Percentiles rank a stretch among this genome's conserved stretches.
Conservation (phyloP, 2,329 filamentous ascomycete species). For the Sclerotinia borealis region DNA sequence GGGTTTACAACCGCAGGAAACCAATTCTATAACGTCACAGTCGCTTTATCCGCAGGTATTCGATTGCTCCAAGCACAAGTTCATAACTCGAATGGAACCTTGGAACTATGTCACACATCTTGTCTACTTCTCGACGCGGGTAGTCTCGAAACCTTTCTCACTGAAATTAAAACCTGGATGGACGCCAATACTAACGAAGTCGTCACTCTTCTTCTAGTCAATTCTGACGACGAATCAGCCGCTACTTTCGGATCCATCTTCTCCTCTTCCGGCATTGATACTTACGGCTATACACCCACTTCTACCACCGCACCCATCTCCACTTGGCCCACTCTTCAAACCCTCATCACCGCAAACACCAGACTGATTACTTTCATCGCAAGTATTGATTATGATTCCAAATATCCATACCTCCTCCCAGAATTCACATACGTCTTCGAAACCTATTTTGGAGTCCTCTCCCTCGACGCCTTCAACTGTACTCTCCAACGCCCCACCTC, state of each 20-base stretch:
- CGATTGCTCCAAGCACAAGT: constrained; percentile 61
- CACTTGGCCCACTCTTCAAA: constrained; percentile 66
- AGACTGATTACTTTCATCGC: constrained; percentile 67
- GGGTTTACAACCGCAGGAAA: constrained; percentile 44
- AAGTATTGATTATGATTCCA: constrained; percentile 38
- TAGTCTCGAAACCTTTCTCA: constrained; percentile 48
- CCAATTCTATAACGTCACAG: constrained; percentile 52
- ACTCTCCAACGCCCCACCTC: constrained; percentile 57
- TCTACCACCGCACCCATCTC: constrained; percentile 37
- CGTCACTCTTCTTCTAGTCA: constrained; percentile 57
- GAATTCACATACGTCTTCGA: constrained; percentile 67
- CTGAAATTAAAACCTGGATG: constrained; percentile 54
- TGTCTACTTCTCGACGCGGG: constrained; percentile 56
- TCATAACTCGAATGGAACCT: constrained; percentile 44
- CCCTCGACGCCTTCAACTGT: constrained; percentile 64
- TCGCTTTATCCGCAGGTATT: constrained; percentile 55
- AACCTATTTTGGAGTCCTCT: constrained; percentile 60
- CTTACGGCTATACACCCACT: constrained; percentile 54
- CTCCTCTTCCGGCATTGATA: constrained; percentile 49
- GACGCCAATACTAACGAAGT: constrained; percentile 54
- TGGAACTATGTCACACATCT: constrained; percentile 53
- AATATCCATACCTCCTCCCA: constrained; percentile 53
- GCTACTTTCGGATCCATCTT: constrained; percentile 43
- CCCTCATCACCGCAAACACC: constrained; percentile 57
- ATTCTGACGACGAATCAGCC: constrained; percentile 50